Evolutionary conservation across 768 basidiomycete species (phyloP).

Genomic region (Pilatotrama ljubarskyi): DNA sequence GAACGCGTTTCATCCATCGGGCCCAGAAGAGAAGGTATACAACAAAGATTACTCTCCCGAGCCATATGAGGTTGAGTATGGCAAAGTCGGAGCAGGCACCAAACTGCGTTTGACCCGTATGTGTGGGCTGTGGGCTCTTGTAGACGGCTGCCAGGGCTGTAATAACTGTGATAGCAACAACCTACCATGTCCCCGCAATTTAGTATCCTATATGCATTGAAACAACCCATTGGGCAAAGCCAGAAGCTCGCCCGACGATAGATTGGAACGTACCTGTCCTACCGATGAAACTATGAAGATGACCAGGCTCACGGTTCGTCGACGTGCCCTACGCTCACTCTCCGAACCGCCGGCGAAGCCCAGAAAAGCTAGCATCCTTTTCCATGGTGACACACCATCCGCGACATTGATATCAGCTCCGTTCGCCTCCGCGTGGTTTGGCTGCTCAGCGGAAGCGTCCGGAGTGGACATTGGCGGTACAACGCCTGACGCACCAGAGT

Average conservation of each 20-base stretch:
- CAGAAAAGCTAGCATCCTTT: not conserved
- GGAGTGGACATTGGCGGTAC: not conserved
- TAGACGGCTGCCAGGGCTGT: not conserved
- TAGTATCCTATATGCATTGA: too few species aligned
- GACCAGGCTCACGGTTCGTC: slow-evolving; percentile 1
- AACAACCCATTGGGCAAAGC: too few species aligned
- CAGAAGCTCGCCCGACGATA: too few species aligned
- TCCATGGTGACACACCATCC: not conserved
- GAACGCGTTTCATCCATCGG: slow-evolving; percentile 3
- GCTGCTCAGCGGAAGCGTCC: not conserved
- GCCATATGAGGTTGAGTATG: slow-evolving; percentile 12
- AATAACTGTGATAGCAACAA: not conserved
- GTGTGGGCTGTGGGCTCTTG: slow-evolving; percentile 2
- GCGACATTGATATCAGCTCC: not conserved
- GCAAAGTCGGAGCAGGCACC: slow-evolving; percentile 8
- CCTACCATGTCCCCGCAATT: not conserved
- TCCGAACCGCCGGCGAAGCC: not conserved
- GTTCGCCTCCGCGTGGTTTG: not conserved
- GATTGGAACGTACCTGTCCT: not conserved
- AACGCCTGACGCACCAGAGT: not conserved
- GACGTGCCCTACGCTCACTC: slow-evolving; percentile 1
- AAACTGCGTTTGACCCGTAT: slow-evolving; percentile 6
- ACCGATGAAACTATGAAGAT: not conserved
- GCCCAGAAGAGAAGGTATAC: slow-evolving; percentile 11
- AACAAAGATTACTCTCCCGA: slow-evolving; percentile 3